phyloP scores from a whole-genome alignment of 768 basidiomycete genomes.

The Imleria badia region DNA sequence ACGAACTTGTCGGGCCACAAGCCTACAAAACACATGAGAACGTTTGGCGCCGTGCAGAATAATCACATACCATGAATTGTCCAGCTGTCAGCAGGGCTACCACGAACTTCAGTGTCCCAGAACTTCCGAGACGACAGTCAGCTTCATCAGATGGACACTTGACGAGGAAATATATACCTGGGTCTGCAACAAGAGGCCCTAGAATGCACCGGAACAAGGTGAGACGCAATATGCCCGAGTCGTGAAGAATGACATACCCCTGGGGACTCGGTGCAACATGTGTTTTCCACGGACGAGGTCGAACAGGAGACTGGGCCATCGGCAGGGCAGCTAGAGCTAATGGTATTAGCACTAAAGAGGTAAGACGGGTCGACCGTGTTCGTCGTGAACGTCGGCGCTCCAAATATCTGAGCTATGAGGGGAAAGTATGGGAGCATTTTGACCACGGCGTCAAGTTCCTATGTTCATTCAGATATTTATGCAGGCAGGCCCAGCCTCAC shows the following conservation, averaged over 20 bases:
- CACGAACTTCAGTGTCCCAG: constrained; percentile 67
- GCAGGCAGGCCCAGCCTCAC: too few species aligned
- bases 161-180: constrained; percentile 34
- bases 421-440: constrained; percentile 23
- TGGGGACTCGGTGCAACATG: constrained; percentile 67
- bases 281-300: constrained; percentile 44
- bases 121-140: constrained; percentile 43
- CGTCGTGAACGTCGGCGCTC: constrained; percentile 18
- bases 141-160: not conserved
- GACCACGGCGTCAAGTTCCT: not conserved
- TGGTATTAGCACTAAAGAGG: constrained; percentile 32
- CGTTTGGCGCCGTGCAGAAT: too few species aligned
- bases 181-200: constrained; percentile 63
- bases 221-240: not conserved
- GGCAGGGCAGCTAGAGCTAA: constrained; percentile 53
- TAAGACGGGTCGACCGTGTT: constrained; percentile 19
- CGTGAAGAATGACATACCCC: constrained; percentile 44
- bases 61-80: constrained; percentile 64
- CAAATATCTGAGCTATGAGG: constrained; percentile 23
- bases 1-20: constrained; percentile 67
- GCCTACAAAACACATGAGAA: constrained; percentile 37
- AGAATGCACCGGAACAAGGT: not conserved
- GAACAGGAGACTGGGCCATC: constrained; percentile 54
- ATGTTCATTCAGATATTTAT: constrained; percentile 4
- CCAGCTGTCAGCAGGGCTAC: constrained; percentile 68